These are phyloP conservation scores for Tylopilus felleus DNA, from an alignment of 768 basidiomycete genomes.

Conservation along the genomic window DNA sequence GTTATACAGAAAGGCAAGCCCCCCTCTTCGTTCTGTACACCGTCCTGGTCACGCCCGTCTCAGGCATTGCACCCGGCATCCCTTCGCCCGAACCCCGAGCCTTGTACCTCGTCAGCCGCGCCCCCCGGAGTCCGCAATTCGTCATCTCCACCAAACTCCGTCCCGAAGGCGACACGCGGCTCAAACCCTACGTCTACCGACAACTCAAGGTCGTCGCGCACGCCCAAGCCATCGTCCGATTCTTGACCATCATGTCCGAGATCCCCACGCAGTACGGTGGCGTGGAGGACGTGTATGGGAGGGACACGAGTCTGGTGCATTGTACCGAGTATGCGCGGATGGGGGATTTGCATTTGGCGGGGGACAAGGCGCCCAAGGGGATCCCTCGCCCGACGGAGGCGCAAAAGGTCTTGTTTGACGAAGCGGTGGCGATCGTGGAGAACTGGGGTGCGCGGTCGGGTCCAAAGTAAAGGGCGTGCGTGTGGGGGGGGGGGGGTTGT, in stretches of 20 bases:
- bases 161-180: not conserved
- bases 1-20: constrained; percentile 6
- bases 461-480: not conserved
- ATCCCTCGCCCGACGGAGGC: constrained; percentile 49
- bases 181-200: not conserved
- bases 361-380: not conserved
- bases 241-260: not conserved
- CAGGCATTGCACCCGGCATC: constrained; percentile 52
- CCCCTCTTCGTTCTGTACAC: not conserved
- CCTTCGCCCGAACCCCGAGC: constrained; percentile 60
- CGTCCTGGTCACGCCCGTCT: not conserved
- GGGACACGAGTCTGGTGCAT: constrained; percentile 62
- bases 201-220: not conserved
- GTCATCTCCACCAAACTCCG: not conserved
- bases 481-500: too few relatives aligned
- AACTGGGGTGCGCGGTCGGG: constrained; percentile 31
- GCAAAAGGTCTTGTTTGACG: constrained; percentile 63
- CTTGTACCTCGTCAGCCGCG: constrained; percentile 27
- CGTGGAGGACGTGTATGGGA: constrained; percentile 68
- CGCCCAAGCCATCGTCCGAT: constrained; percentile 34
- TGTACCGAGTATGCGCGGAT: constrained; percentile 8
- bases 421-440: constrained; percentile 69
- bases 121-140: not conserved
- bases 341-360: not conserved
- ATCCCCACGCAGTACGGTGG: constrained; percentile 36